phyloP scores from a whole-genome alignment of 2,329 filamentous ascomycete genomes.

The Cladosporium sp. region DNA sequence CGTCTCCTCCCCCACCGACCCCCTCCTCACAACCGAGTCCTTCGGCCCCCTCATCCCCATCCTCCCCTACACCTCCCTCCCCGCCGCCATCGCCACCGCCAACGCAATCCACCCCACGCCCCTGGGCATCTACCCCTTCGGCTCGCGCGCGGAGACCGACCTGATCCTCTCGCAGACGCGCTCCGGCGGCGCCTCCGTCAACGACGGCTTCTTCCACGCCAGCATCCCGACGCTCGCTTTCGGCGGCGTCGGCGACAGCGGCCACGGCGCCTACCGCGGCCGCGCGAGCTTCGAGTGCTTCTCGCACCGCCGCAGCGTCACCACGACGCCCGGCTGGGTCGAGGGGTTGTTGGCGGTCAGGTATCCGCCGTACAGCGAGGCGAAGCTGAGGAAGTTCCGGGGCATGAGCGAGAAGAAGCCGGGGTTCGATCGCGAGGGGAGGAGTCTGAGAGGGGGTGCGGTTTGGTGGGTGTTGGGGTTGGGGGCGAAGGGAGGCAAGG shows the following conservation, averaged over 20 bases:
- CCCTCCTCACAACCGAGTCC: conserved; percentile 73
- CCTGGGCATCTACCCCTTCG: conserved; percentile 78
- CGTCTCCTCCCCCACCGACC: conserved; percentile 67
- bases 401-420: conserved; percentile 48
- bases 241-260: conserved; percentile 75
- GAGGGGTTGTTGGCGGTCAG: conserved; percentile 61
- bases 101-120: conserved; percentile 79
- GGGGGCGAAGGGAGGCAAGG: conserved; percentile 23
- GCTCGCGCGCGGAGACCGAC: conserved; percentile 68
- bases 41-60: conserved; percentile 92
- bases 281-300: conserved; percentile 66
- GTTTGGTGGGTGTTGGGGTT: conserved; percentile 28
- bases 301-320: conserved; percentile 55
- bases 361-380: conserved; percentile 54
- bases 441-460: conserved; percentile 20
- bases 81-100: conserved; percentile 76
- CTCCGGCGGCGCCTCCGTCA: conserved; percentile 47
- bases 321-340: conserved; percentile 60
- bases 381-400: conserved; percentile 47
- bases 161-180: conserved; percentile 49
- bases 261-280: conserved; percentile 70
- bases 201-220: conserved; percentile 63
- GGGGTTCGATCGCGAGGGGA: conserved; percentile 55
- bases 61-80: conserved; percentile 69
- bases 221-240: conserved; percentile 70